These are phyloP conservation scores for Stephanodiscus minutulus DNA, from an alignment of 108 stramenopile species.

Conservation along the genomic window DNA sequence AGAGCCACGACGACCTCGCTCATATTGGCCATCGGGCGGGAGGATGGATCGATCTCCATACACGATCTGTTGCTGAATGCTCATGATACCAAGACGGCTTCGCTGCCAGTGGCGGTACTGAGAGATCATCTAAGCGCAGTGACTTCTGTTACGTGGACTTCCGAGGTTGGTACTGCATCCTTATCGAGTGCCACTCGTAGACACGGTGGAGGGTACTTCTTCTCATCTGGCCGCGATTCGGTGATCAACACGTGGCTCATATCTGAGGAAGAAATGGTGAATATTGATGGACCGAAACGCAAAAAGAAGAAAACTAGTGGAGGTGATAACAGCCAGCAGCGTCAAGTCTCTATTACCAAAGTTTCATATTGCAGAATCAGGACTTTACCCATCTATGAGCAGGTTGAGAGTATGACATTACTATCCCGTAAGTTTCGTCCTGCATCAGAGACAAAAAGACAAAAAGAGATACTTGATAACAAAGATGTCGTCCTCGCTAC, in stretches of 20 bases:
- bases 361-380: constrained; percentile 65
- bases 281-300: constrained; percentile 24
- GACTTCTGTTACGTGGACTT: constrained; percentile 79
- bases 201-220: constrained; percentile 58
- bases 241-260: constrained; percentile 90
- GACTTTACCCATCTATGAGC: constrained; percentile 82
- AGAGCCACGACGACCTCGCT: constrained; percentile 53
- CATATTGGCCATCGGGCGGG: constrained; percentile 75
- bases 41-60: constrained; percentile 81
- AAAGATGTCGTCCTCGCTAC: constrained; percentile 62
- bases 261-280: constrained; percentile 57
- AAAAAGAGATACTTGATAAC: constrained; percentile 40
- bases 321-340: constrained; percentile 23
- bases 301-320: constrained; percentile 44
- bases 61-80: constrained; percentile 72
- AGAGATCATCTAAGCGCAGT: constrained; percentile 90
- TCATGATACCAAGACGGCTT: constrained; percentile 33
- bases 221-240: constrained; percentile 77
- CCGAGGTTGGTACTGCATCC: constrained; percentile 15
- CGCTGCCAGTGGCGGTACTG: constrained; percentile 56
- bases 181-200: constrained; percentile 11
- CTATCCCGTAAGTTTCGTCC: constrained; percentile 50
- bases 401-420: constrained; percentile 78
- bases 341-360: constrained; percentile 31
- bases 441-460: constrained; percentile 30